Conservation (phyloP, 2,329 filamentous ascomycete species). For the Mollisia scopiformis region DNA sequence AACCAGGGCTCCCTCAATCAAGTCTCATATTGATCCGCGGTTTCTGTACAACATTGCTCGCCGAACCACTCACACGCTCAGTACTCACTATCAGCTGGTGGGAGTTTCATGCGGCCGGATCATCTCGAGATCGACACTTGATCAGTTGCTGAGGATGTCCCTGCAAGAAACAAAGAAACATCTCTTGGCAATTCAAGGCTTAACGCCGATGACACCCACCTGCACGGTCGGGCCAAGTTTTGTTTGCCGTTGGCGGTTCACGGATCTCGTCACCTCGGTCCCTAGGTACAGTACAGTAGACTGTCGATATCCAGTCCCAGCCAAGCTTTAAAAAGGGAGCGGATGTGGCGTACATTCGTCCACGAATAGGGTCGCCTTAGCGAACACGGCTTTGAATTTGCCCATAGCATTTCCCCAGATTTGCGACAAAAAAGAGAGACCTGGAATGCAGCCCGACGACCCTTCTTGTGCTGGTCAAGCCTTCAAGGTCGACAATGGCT, state of each 20-base stretch:
- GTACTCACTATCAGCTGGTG: neutral
- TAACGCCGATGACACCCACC: neutral
- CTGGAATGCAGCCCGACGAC: neutral
- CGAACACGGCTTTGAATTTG: neutral
- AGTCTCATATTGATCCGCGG: slow-evolving; percentile 6
- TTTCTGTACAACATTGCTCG: neutral
- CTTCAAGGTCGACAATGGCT: slow-evolving; percentile 2
- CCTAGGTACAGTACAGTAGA: neutral
- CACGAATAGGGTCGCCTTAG: slow-evolving; percentile 2
- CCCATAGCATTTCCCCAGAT: neutral
- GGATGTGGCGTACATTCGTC: slow-evolving; percentile 10
- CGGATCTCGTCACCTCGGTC: neutral
- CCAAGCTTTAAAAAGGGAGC: neutral
- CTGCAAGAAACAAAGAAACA: slow-evolving; percentile 1
- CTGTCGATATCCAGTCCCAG: neutral
- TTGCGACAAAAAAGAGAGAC: neutral
- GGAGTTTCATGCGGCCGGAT: neutral
- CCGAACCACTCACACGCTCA: neutral
- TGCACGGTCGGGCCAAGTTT: too few relatives aligned
- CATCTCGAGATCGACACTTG: neutral
- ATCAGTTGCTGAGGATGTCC: neutral
- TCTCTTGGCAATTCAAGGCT: slow-evolving; percentile 1
- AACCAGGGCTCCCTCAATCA: slow-evolving; percentile 5
- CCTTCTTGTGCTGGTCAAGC: neutral
- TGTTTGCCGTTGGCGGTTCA: too few relatives aligned